These are phyloP conservation scores for Penicillium sp. DNA, from an alignment of 2,329 filamentous ascomycete species.

Conservation along the genomic window DNA sequence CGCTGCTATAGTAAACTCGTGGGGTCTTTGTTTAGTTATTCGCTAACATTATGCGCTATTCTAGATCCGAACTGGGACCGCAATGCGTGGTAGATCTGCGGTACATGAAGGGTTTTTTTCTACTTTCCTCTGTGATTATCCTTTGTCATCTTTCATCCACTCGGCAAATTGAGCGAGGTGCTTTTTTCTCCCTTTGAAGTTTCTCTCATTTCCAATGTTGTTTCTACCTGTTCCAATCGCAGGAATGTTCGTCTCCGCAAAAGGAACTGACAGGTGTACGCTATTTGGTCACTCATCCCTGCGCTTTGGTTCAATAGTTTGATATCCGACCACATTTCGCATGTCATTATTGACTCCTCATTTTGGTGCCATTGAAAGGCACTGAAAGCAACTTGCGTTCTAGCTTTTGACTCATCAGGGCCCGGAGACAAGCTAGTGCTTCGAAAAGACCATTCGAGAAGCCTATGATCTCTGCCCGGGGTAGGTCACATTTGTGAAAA, in stretches of 20 bases:
- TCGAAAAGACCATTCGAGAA: not conserved
- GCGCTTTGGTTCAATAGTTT: constrained; percentile 6
- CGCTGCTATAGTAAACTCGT: no score
- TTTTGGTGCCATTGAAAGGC: not conserved
- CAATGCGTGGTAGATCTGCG: constrained; percentile 69
- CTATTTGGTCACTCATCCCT: constrained; percentile 16
- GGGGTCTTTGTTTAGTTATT: not conserved
- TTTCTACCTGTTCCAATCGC: constrained; percentile 1
- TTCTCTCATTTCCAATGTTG: not conserved
- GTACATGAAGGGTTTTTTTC: not conserved
- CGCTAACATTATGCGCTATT: constrained; percentile 13
- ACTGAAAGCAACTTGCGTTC: not conserved
- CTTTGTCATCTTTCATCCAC: constrained; percentile 7
- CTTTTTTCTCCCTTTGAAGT: not conserved
- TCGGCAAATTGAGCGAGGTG: constrained; percentile 15
- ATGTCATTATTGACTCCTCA: constrained; percentile 1
- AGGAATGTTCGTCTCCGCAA: not conserved
- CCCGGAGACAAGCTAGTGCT: not conserved
- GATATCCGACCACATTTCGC: constrained; percentile 15
- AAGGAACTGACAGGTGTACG: constrained; percentile 17
- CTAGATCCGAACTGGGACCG: constrained; percentile 73
- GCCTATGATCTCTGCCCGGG: not conserved
- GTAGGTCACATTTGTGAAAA: not conserved
- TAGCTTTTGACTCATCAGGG: not conserved
- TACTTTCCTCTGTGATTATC: not conserved